Percentiles rank a stretch among this genome's conserved stretches.
phyloP scores from a whole-genome alignment of 768 basidiomycete species.

The Tricholoma terreum region DNA sequence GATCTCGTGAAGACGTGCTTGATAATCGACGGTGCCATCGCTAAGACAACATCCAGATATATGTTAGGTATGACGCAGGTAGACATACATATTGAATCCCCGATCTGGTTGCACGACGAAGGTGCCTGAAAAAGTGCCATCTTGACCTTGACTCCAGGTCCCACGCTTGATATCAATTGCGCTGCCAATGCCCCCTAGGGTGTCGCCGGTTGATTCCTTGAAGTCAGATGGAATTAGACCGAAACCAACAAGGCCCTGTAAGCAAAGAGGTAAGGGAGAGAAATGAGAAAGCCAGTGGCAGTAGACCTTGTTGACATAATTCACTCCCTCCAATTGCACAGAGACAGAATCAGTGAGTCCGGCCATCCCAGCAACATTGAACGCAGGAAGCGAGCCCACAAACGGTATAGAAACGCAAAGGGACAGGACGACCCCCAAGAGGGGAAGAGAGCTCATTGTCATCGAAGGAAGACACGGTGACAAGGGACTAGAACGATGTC shows the following conservation, averaged over 20 bases:
- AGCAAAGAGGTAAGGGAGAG: slow-evolving; percentile 17
- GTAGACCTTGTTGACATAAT: background rate
- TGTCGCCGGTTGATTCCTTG: slow-evolving; percentile 55
- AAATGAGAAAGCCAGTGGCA: background rate
- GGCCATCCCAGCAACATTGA: no score
- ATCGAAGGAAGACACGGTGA: no score
- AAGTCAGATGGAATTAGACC: slow-evolving; percentile 60
- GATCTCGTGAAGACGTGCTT: slow-evolving; percentile 60
- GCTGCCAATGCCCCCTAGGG: slow-evolving; percentile 61
- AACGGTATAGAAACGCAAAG: background rate
- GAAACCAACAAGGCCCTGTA: slow-evolving; percentile 55
- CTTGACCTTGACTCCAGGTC: slow-evolving; percentile 32
- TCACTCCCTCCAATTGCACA: background rate
- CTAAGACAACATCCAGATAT: slow-evolving; percentile 22
- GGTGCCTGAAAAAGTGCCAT: slow-evolving; percentile 43
- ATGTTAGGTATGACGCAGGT: background rate
- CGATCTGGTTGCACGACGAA: slow-evolving; percentile 51
- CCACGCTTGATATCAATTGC: slow-evolving; percentile 55
- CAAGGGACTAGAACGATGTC: no score
- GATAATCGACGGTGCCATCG: slow-evolving; percentile 55
- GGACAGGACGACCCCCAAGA: background rate
- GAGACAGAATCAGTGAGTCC: background rate
- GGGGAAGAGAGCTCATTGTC: background rate
- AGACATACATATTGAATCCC: slow-evolving; percentile 54
- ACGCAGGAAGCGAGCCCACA: background rate